These are phyloP conservation scores for Fusarium sp. DNA, from an alignment of 2,329 filamentous ascomycete genomes.

Conservation along the genomic window DNA sequence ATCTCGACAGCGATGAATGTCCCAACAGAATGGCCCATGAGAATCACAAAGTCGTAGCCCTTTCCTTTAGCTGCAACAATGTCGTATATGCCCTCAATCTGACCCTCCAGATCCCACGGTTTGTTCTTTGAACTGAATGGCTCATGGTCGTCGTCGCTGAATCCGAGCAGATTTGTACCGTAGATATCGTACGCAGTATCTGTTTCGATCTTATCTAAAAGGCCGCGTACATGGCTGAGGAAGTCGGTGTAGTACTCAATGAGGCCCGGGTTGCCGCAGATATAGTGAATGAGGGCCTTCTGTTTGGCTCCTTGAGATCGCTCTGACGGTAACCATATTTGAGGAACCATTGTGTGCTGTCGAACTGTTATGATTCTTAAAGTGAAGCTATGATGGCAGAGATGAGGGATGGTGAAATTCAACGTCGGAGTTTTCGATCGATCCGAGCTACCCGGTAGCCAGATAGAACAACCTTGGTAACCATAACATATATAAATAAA, in stretches of 20 bases:
- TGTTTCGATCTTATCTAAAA: slow-evolving; percentile 59
- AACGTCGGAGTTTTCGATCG: neutral
- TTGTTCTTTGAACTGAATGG: slow-evolving; percentile 55
- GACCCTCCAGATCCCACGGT: slow-evolving; percentile 65
- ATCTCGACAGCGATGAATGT: slow-evolving; percentile 77
- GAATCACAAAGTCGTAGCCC: slow-evolving; percentile 67
- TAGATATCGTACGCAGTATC: slow-evolving; percentile 63
- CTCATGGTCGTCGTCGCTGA: slow-evolving; percentile 63
- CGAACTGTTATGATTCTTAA: neutral
- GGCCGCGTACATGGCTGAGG: slow-evolving; percentile 65
- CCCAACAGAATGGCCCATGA: slow-evolving; percentile 81
- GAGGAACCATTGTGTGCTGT: slow-evolving; percentile 32
- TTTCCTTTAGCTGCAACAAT: slow-evolving; percentile 51
- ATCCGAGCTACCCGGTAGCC: slow-evolving; percentile 14
- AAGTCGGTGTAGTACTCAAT: slow-evolving; percentile 79
- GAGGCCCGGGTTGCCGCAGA: slow-evolving; percentile 81
- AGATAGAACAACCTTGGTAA: neutral
- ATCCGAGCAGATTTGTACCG: slow-evolving; percentile 69
- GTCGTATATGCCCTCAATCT: slow-evolving; percentile 59
- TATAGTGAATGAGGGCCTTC: slow-evolving; percentile 72
- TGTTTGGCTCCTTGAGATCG: slow-evolving; percentile 29
- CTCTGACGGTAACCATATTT: slow-evolving; percentile 47
- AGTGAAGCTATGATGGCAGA: neutral
- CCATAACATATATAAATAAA: neutral
- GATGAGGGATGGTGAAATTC: neutral